These are phyloP conservation scores for Sporopachydermia lactativora DNA, from an alignment of 805 yeast species.

Conservation along the genomic window DNA sequence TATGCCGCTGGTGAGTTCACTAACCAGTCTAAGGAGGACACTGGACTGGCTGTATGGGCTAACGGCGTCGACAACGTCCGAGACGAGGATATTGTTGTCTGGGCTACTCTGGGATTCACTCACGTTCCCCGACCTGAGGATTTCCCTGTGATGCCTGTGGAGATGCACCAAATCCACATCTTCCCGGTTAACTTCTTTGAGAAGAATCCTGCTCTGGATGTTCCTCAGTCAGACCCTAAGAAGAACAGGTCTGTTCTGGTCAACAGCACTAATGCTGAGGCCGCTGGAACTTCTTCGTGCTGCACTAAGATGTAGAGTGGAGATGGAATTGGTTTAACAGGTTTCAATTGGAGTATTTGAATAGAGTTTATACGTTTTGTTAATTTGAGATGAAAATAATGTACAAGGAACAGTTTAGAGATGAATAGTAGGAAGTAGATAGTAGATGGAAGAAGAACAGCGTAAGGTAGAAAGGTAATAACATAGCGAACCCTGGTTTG, in stretches of 20 bases:
- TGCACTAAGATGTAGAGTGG: not conserved
- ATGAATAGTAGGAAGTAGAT: no score
- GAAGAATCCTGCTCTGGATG: slow-evolving; percentile 63
- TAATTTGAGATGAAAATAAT: no score
- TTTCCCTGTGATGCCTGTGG: slow-evolving; percentile 86
- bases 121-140: slow-evolving; percentile 77
- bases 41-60: slow-evolving; percentile 63
- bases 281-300: not conserved
- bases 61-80: slow-evolving; percentile 51
- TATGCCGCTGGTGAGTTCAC: slow-evolving; percentile 82
- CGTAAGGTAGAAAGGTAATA: no score
- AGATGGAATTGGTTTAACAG: no score
- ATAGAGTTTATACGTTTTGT: no score
- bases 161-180: slow-evolving; percentile 52
- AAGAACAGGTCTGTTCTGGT: slow-evolving; percentile 46
- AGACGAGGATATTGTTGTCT: slow-evolving; percentile 62
- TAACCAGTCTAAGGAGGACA: slow-evolving; percentile 58
- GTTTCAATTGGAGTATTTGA: no score
- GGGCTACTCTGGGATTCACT: slow-evolving; percentile 74
- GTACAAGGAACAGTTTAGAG: no score
- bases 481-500: no score
- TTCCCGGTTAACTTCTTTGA: slow-evolving; percentile 66
- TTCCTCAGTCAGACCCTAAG: slow-evolving; percentile 54
- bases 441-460: no score
- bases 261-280: not conserved